These are phyloP conservation scores for Naganishia antarctica DNA, from an alignment of 768 basidiomycete species.

Conservation along the genomic window DNA sequence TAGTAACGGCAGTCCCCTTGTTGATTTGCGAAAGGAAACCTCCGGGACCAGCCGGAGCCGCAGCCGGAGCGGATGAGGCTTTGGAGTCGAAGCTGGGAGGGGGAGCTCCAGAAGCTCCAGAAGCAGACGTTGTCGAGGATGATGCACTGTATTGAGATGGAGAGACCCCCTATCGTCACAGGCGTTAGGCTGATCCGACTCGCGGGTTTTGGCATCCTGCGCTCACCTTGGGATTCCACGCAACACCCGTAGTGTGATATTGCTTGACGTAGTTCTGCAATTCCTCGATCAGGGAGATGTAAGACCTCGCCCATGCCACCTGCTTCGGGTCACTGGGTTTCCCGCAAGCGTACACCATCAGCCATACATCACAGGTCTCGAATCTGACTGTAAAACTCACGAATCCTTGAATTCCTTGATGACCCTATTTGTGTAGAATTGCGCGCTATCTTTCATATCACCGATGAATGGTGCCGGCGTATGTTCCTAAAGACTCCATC, in stretches of 20 bases:
- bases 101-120: constrained; percentile 39
- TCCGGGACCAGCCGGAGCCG: constrained; percentile 57
- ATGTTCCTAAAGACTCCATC: constrained; percentile 56
- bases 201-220: not conserved
- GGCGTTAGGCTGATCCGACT: not conserved
- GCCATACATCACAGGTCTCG: too few relatives aligned
- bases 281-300: constrained; percentile 66
- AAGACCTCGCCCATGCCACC: constrained; percentile 78
- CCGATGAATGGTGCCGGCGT: constrained; percentile 75
- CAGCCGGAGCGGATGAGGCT: constrained; percentile 41
- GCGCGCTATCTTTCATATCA: constrained; percentile 77
- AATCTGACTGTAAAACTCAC: constrained; percentile 53
- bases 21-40: constrained; percentile 90
- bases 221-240: constrained; percentile 79
- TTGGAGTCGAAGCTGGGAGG: constrained; percentile 49
- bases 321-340: constrained; percentile 83
- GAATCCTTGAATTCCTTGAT: constrained; percentile 90
- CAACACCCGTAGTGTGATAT: constrained; percentile 75
- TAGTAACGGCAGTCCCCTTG: constrained; percentile 81
- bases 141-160: constrained; percentile 3
- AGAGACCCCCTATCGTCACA: not conserved
- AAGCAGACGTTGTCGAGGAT: constrained; percentile 39
- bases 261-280: constrained; percentile 77
- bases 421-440: constrained; percentile 83
- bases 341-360: too few relatives aligned